phyloP scores from a whole-genome alignment of 1,139 yeast species.

The Zhuliangozyma blackwelliae region DNA sequence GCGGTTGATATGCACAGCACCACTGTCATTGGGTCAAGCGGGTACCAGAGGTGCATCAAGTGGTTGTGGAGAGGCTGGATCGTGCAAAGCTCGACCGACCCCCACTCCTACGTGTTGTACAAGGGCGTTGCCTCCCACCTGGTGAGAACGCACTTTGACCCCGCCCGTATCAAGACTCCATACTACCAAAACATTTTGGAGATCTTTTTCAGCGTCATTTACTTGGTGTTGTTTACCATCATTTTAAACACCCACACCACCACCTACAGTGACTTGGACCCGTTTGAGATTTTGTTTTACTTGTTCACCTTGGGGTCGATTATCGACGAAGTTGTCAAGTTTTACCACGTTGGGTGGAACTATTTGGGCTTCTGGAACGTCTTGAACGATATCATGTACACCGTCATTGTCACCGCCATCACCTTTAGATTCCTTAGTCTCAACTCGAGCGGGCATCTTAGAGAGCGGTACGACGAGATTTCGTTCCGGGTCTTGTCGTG shows the following conservation, averaged over 20 bases:
- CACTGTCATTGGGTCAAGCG: constrained; percentile 68
- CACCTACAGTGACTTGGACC: constrained; percentile 28
- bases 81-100: constrained; percentile 67
- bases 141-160: constrained; percentile 67
- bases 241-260: constrained; percentile 52
- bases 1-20: constrained; percentile 87
- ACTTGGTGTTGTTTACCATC: constrained; percentile 57
- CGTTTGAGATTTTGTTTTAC: constrained; percentile 55
- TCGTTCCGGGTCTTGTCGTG: constrained; percentile 72
- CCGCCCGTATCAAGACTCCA: constrained; percentile 82
- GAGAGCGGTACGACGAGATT: constrained; percentile 51
- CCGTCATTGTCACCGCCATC: constrained; percentile 50
- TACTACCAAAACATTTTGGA: constrained; percentile 73
- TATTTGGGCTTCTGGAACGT: constrained; percentile 79
- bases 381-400: constrained; percentile 68
- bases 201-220: constrained; percentile 62
- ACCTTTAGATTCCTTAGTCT: constrained; percentile 54
- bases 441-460: constrained; percentile 19
- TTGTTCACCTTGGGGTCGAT: constrained; percentile 64
- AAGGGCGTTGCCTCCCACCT: constrained; percentile 54
- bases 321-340: constrained; percentile 62
- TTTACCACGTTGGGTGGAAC: constrained; percentile 70
- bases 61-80: constrained; percentile 97
- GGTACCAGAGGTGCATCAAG: constrained; percentile 79
- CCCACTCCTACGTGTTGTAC: constrained; percentile 64